Percentiles rank a stretch among this genome's conserved stretches.
Evolutionary conservation across 2,329 filamentous ascomycete species (phyloP).

Genomic region (Ceratocystis diversiconidia): DNA sequence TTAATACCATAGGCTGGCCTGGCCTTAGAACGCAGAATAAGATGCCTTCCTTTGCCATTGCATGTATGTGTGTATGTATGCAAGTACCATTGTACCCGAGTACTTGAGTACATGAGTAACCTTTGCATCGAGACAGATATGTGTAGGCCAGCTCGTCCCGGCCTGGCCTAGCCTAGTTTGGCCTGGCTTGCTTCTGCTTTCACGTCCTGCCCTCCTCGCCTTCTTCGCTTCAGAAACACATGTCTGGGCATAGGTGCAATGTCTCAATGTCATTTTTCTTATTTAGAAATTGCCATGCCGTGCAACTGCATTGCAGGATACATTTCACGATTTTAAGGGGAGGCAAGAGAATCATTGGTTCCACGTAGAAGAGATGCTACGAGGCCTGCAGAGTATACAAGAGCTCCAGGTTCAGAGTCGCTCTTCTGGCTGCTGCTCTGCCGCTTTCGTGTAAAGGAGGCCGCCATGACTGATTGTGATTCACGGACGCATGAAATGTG

Average conservation of each 20-base stretch:
- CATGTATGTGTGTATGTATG: neutral
- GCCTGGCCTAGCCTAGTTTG: too few species aligned
- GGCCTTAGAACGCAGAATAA: neutral
- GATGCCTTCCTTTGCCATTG: neutral
- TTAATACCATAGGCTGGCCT: too few species aligned
- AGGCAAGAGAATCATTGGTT: slow-evolving; percentile 1
- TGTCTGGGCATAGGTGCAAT: neutral
- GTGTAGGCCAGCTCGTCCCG: too few species aligned
- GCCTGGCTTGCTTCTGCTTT: neutral
- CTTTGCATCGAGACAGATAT: too few species aligned
- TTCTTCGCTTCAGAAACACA: neutral
- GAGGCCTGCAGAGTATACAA: neutral
- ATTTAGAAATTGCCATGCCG: slow-evolving; percentile 2
- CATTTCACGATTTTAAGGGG: neutral
- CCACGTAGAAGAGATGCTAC: neutral
- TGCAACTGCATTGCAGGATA: slow-evolving; percentile 1
- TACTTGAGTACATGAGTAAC: neutral
- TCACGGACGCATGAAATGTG: neutral
- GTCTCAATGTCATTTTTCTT: neutral
- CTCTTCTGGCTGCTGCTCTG: neutral
- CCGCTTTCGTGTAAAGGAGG: neutral
- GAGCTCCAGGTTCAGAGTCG: neutral
- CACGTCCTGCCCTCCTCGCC: neutral
- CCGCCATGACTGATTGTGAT: neutral
- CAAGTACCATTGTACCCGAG: neutral